Evolutionary conservation across 148 eudicot species (phyloP).

Genomic region (Amaranthus hypochondriacus): DNA sequence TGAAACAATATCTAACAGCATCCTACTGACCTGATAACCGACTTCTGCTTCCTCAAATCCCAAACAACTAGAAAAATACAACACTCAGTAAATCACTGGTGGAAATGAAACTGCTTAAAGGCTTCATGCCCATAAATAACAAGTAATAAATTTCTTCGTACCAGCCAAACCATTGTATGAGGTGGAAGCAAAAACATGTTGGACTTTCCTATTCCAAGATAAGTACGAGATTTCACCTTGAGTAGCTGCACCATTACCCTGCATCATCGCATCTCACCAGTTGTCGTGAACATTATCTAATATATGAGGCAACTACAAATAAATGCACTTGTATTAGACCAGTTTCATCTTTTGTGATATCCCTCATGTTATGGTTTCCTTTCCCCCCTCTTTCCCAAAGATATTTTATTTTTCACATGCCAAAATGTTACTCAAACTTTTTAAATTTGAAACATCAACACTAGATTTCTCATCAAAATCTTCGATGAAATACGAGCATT

Average conservation of each 20-base stretch:
- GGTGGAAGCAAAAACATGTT: constrained; percentile 85
- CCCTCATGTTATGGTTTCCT: not conserved
- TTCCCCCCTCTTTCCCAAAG: not conserved
- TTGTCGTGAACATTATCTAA: constrained; percentile 11
- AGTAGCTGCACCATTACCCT: constrained; percentile 82
- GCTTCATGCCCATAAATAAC: not conserved
- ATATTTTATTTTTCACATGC: not conserved
- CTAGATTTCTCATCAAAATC: not conserved
- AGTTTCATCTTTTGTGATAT: not conserved
- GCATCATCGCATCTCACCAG: constrained; percentile 24
- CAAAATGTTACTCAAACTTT: not conserved
- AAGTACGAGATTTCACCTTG: constrained; percentile 95
- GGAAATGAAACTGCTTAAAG: not conserved
- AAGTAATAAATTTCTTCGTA: constrained; percentile 27
- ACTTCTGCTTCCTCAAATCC: constrained; percentile 96
- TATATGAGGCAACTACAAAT: not conserved
- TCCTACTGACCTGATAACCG: constrained; percentile 66
- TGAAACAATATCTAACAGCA: not conserved
- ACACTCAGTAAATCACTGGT: constrained; percentile 1
- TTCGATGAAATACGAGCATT: not conserved
- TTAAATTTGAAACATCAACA: not conserved
- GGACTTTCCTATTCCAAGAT: constrained; percentile 95
- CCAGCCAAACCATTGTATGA: constrained; percentile 89
- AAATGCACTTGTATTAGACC: not conserved
- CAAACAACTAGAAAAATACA: constrained; percentile 66